These are phyloP conservation scores for Punica granatum DNA, from an alignment of 345 rosid genomes.

Conservation along the genomic window DNA sequence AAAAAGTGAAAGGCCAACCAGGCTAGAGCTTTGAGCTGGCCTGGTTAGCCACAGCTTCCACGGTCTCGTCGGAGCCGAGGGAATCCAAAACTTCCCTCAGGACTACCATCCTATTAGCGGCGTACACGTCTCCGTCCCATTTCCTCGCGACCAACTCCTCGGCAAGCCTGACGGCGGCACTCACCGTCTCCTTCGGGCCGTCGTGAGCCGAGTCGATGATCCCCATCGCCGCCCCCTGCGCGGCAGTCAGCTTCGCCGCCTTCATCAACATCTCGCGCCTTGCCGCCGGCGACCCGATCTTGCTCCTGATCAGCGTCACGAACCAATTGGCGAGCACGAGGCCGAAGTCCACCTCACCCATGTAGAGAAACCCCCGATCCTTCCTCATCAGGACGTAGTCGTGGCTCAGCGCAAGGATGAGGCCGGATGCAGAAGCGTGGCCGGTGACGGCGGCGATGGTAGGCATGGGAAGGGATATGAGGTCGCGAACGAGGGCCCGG, in stretches of 20 bases:
- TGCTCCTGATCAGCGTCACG: constrained; percentile 27
- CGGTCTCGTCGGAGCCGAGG: constrained; percentile 17
- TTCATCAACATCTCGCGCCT: constrained; percentile 36
- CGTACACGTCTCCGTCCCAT: constrained; percentile 46
- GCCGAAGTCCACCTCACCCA: constrained; percentile 65
- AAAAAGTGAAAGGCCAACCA: no score
- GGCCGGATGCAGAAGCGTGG: constrained; percentile 73
- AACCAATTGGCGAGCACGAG: constrained; percentile 37
- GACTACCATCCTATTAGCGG: constrained; percentile 34
- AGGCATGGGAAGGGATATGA: constrained; percentile 63
- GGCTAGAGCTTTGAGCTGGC: not conserved
- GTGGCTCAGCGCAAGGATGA: constrained; percentile 48
- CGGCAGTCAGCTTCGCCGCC: constrained; percentile 48
- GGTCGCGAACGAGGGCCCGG: constrained; percentile 35
- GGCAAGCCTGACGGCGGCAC: constrained; percentile 41
- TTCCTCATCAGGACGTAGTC: constrained; percentile 58
- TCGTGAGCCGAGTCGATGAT: constrained; percentile 40
- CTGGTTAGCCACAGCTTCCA: not conserved
- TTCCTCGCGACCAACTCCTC: constrained; percentile 29
- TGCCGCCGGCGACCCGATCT: constrained; percentile 32
- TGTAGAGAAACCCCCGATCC: constrained; percentile 61
- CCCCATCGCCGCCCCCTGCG: constrained; percentile 35
- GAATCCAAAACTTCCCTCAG: constrained; percentile 19
- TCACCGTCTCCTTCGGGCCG: constrained; percentile 37
- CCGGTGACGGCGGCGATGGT: constrained; percentile 60